Base-by-base conservation (phyloP, 1,139 yeast genomes). In the Kodamaea suecica region DNA sequence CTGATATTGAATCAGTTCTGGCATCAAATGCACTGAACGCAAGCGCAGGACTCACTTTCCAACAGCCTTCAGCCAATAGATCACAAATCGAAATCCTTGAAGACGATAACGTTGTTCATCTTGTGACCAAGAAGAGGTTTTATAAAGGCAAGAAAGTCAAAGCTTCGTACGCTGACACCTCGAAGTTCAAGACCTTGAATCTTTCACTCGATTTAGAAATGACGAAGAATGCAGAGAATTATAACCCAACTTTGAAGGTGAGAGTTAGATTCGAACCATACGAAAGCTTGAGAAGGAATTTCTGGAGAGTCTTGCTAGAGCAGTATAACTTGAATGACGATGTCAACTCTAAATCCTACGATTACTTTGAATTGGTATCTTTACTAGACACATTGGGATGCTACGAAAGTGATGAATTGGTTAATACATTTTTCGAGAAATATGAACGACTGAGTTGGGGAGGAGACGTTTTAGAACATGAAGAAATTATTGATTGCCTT, bases 251-350 rank as follows among this genome's bases (percentile, higher is more conserved):
- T 15, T 52, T 87, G 38, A 73, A 73, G 34, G 56, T 87, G 9
- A 64, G 80, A 27, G 82, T 81, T 6, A 68, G 84, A 37, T 86
- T 80, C 50, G 76, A 82, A 42, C 78, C 92, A 0, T 87, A 87
- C 52, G 70, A 69, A 0, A 71, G 67, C 3, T 63, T 88, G 37
- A 69, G 92, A 40, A 75, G 74, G 43, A 78, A 79, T 37, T 76
- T 88, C 46, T 87, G 95, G 95, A 60, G 69, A 24, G 69, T 77
- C 5, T 63, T 86, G 13, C 65, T 86, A 19, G 68, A 68, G 16
- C 77, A 76, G 39, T 84, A 74, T 50, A 77, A 66, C 33, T 53
- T 59, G 11, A 67, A 66, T 40, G 52, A 47, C 29, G 73, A 63
- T 13, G 63, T 63, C 3, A 59, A 59, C 2, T 54, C 59, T 3